Conservation (phyloP, 495 filamentous ascomycete species). For the Sporormia fimetaria region DNA sequence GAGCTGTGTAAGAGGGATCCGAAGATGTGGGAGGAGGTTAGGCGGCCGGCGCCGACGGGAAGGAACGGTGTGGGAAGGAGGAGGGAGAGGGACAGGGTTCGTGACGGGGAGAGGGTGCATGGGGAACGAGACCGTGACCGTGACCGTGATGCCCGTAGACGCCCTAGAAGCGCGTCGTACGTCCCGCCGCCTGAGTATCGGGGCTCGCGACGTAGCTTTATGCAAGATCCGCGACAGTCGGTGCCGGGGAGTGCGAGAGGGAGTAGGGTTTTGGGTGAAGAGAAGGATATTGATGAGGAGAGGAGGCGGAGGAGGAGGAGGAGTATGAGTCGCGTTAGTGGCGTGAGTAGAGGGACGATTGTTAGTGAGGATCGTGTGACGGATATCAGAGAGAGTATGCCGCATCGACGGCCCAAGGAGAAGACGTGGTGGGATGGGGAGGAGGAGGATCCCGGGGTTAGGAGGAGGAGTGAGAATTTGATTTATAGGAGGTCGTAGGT, state of each 20-base stretch:
- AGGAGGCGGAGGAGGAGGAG: not conserved
- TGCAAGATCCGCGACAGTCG: too few relatives aligned
- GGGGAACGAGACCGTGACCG: not conserved
- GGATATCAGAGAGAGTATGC: constrained; percentile 14
- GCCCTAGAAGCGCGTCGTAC: too few relatives aligned
- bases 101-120: constrained; percentile 2
- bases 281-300: not conserved
- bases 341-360: not conserved
- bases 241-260: not conserved
- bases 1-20: constrained; percentile 30
- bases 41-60: constrained; percentile 22
- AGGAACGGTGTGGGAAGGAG: not conserved
- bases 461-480: constrained; percentile 3
- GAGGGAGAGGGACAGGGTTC: not conserved
- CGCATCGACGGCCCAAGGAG: constrained; percentile 19
- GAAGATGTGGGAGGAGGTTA: constrained; percentile 30
- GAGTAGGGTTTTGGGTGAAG: not conserved
- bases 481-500: too few relatives aligned
- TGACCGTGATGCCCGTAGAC: too few relatives aligned
- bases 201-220: too few relatives aligned
- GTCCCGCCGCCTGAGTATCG: too few relatives aligned
- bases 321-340: constrained; percentile 13
- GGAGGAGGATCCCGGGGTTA: not conserved
- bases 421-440: constrained; percentile 21
- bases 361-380: constrained; percentile 13